A percentile compares a stretch with the other conserved stretches of the same genome.
Conservation (phyloP, 2,329 filamentous ascomycete genomes). For the Venturia carpophila region DNA sequence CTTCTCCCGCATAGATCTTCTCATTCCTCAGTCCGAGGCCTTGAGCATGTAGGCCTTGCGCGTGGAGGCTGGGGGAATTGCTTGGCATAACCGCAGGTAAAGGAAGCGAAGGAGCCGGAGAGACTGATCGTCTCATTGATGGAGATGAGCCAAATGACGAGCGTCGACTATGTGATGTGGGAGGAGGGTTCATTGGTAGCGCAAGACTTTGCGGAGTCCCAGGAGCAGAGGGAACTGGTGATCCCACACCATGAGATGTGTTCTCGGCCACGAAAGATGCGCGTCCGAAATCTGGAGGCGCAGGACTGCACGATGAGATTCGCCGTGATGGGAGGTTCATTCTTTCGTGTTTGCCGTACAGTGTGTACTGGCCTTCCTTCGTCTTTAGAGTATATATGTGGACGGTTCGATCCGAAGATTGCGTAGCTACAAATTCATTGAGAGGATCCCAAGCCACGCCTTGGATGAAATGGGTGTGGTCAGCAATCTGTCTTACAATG, state of each 20-base stretch:
- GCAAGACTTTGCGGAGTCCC: slow-evolving; percentile 86
- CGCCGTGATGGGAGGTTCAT: slow-evolving; percentile 86
- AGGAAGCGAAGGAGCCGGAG: slow-evolving; percentile 87
- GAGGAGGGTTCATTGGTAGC: slow-evolving; percentile 92
- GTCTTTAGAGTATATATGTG: slow-evolving; percentile 96
- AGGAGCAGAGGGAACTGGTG: slow-evolving; percentile 82
- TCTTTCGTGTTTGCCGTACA: slow-evolving; percentile 69
- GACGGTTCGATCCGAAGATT: slow-evolving; percentile 94
- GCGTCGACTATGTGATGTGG: slow-evolving; percentile 83
- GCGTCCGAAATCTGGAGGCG: slow-evolving; percentile 71
- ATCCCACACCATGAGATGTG: slow-evolving; percentile 56
- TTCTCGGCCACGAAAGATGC: slow-evolving; percentile 54
- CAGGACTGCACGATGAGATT: slow-evolving; percentile 86
- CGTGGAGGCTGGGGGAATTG: slow-evolving; percentile 47
- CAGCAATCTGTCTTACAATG: slow-evolving; percentile 85
- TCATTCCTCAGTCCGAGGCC: slow-evolving; percentile 63
- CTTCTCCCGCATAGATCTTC: slow-evolving; percentile 87
- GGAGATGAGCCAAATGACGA: slow-evolving; percentile 80
- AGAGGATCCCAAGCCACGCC: slow-evolving; percentile 97
- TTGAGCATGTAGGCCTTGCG: slow-evolving; percentile 32
- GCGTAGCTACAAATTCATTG: slow-evolving; percentile 96
- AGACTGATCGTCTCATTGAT: slow-evolving; percentile 77
- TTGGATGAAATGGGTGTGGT: slow-evolving; percentile 97
- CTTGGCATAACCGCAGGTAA: slow-evolving; percentile 93
- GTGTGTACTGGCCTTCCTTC: slow-evolving; percentile 89